A percentile compares a stretch with the other conserved stretches of the same genome.
Evolutionary conservation across 2,329 filamentous ascomycete genomes (phyloP).

Genomic region (Gaeumannomyces tritici): DNA sequence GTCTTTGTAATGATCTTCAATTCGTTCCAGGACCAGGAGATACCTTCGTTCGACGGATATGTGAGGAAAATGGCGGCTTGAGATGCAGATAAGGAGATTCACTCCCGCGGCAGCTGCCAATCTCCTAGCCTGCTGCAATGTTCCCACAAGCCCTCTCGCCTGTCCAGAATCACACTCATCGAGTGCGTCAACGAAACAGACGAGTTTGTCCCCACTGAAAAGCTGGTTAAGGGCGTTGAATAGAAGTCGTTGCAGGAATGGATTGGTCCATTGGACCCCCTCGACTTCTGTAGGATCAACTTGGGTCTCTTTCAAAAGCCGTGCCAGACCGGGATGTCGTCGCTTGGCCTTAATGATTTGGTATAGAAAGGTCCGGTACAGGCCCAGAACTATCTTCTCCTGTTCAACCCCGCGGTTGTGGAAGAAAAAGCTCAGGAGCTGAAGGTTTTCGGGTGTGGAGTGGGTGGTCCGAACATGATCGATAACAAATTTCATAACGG

Average conservation of each 20-base stretch:
- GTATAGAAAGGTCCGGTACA: slow-evolving; percentile 36
- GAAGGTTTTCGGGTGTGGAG: slow-evolving; percentile 1
- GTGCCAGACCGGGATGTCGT: slow-evolving; percentile 20
- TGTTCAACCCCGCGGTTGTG: slow-evolving; percentile 30
- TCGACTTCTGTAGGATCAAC: not conserved
- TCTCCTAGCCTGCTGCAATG: slow-evolving; percentile 27
- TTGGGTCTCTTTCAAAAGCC: not conserved
- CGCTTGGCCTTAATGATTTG: slow-evolving; percentile 27
- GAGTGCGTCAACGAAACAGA: slow-evolving; percentile 29
- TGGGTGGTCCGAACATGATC: slow-evolving; percentile 5
- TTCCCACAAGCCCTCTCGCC: slow-evolving; percentile 29
- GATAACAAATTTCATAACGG: slow-evolving; percentile 18
- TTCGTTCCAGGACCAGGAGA: slow-evolving; percentile 20
- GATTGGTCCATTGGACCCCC: slow-evolving; percentile 4
- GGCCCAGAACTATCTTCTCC: slow-evolving; percentile 32
- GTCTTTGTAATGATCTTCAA: slow-evolving; percentile 24
- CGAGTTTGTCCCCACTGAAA: slow-evolving; percentile 4
- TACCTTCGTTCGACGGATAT: slow-evolving; percentile 21
- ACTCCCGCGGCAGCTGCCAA: slow-evolving; percentile 7
- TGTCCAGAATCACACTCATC: slow-evolving; percentile 37
- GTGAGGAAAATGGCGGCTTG: slow-evolving; percentile 36
- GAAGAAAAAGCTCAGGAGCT: slow-evolving; percentile 33
- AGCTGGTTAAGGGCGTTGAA: slow-evolving; percentile 3
- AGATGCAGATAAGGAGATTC: slow-evolving; percentile 27
- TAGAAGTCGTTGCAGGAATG: slow-evolving; percentile 7